Percentiles rank a stretch among this genome's conserved stretches.
Conservation (phyloP, 75 land plant genomes). For the Selaginella moellendorffii region DNA sequence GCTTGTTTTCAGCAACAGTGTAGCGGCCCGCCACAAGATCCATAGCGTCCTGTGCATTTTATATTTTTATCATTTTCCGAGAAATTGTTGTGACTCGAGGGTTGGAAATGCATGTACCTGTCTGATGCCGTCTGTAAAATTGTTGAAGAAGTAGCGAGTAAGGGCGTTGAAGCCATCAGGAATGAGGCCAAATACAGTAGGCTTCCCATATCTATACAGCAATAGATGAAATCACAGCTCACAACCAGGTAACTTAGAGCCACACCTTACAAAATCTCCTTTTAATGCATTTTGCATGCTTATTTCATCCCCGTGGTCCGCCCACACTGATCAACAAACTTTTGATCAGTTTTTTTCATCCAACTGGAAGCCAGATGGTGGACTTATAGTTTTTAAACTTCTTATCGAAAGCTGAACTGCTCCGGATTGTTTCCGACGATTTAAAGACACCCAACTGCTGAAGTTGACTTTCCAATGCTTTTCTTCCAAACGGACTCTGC, state of each 20-base stretch:
- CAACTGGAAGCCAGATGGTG: neutral
- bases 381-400: conserved; percentile 56
- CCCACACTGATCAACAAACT: too few species aligned
- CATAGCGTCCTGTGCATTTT: conserved; percentile 73
- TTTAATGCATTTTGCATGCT: conserved; percentile 6
- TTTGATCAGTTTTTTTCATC: too few species aligned
- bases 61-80: neutral
- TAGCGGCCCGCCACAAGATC: conserved; percentile 89
- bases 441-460: conserved; percentile 45
- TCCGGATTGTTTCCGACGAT: conserved; percentile 34
- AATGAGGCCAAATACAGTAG: neutral
- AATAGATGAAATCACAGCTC: too few species aligned
- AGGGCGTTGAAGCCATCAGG: conserved; percentile 2
- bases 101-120: too few species aligned
- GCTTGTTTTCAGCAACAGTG: conserved; percentile 34
- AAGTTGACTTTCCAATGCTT: conserved; percentile 67
- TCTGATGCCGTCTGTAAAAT: conserved; percentile 6
- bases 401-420: conserved; percentile 46
- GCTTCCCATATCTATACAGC: conserved; percentile 3
- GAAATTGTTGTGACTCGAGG: too few species aligned
- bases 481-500: conserved; percentile 88
- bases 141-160: conserved; percentile 4
- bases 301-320: conserved; percentile 8
- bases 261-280: conserved; percentile 10
- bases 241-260: too few species aligned